Evolutionary conservation across 148 eudicot genomes (phyloP).

Genomic region (Polygonum aviculare): DNA sequence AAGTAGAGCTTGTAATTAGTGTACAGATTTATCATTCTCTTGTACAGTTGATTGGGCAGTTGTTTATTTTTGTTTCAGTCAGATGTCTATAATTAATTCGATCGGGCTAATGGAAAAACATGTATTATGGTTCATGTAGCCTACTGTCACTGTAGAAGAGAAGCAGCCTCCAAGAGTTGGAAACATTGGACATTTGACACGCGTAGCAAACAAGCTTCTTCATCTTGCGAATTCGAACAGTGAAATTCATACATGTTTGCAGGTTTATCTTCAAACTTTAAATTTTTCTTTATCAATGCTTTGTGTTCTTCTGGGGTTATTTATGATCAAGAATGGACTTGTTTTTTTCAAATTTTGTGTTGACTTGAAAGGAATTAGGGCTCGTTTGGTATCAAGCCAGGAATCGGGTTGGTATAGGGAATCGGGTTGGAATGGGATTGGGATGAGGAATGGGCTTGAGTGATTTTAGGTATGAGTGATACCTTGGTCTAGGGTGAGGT

Average conservation of each 20-base stretch:
- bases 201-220: constrained; percentile 82
- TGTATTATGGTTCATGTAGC: constrained; percentile 43
- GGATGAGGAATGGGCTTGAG: too few relatives aligned
- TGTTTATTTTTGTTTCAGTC: background rate
- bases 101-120: background rate
- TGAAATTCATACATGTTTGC: constrained; percentile 45
- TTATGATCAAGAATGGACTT: background rate
- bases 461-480: too few relatives aligned
- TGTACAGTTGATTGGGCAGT: background rate
- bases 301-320: background rate
- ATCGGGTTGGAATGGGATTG: too few relatives aligned
- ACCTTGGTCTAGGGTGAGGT: too few relatives aligned
- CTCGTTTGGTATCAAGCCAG: too few relatives aligned
- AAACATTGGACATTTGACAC: constrained; percentile 86
- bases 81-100: background rate
- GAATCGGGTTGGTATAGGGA: too few relatives aligned
- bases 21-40: background rate
- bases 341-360: background rate
- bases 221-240: constrained; percentile 51
- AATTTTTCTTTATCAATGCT: background rate
- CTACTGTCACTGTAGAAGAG: constrained; percentile 56
- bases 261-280: constrained; percentile 35
- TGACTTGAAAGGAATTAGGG: background rate
- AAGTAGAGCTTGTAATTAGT: background rate
- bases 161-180: constrained; percentile 68